phyloP scores from a whole-genome alignment of 306 rosid species.

The Quercus robur region DNA sequence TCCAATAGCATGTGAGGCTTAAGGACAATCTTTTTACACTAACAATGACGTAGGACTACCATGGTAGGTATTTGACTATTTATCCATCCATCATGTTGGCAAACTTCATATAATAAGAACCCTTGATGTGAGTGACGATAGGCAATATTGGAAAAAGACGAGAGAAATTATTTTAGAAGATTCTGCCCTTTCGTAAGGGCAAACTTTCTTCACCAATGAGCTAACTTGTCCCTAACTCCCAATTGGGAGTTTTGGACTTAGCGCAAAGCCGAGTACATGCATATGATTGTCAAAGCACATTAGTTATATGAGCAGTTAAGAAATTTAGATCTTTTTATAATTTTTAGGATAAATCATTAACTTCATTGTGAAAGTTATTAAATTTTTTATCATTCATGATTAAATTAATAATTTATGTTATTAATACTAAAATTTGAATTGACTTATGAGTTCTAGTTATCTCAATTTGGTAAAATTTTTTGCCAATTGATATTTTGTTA shows the following conservation, averaged over 20 bases:
- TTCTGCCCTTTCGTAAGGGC: neutral
- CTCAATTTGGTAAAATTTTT: too few species aligned
- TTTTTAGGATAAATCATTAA: too few species aligned
- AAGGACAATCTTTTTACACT: neutral
- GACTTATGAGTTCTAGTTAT: too few species aligned
- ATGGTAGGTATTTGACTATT: neutral
- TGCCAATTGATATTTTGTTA: too few species aligned
- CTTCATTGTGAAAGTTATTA: too few species aligned
- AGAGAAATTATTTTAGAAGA: neutral
- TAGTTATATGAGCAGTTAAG: too few species aligned
- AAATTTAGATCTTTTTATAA: too few species aligned
- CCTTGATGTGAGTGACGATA: neutral
- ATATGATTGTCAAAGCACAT: too few species aligned
- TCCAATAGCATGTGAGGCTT: neutral
- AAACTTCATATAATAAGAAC: neutral
- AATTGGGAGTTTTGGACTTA: neutral
- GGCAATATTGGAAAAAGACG: neutral
- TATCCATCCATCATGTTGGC: neutral
- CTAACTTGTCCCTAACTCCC: neutral
- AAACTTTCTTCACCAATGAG: neutral
- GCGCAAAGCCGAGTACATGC: neutral
- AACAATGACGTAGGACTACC: neutral
- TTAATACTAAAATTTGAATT: too few species aligned
- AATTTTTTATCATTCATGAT: too few species aligned
- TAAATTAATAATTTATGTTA: too few species aligned